Evolutionary conservation across 148 eudicot species (phyloP).

Genomic region (Cornus kousa): DNA sequence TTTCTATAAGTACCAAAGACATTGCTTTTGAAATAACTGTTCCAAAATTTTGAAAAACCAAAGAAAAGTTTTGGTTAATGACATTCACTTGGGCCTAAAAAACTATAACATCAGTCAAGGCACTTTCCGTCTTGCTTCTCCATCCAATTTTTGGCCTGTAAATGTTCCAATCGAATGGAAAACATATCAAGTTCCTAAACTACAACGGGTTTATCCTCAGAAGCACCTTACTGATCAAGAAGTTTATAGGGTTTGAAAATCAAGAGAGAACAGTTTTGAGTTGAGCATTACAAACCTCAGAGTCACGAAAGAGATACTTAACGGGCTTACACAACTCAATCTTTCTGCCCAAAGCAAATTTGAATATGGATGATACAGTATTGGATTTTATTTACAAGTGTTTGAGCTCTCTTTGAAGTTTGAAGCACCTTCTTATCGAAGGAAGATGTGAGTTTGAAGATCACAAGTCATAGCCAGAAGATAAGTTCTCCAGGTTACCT

Average conservation of each 20-base stretch:
- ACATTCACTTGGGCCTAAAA: no score
- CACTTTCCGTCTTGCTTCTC: no score
- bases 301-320: no score
- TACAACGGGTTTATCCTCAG: neutral
- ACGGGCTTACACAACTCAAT: neutral
- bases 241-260: neutral
- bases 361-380: no score
- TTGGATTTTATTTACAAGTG: no score
- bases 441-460: neutral
- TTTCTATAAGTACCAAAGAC: neutral
- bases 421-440: no score
- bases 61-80: no score
- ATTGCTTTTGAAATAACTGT: neutral
- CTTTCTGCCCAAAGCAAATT: neutral
- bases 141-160: no score
- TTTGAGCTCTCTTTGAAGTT: no score
- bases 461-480: no score
- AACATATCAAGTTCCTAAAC: neutral
- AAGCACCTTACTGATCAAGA: neutral
- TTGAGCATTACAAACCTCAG: neutral
- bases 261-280: neutral
- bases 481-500: neutral
- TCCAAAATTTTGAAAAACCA: neutral
- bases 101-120: no score
- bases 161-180: neutral